Evolutionary conservation across 2,329 filamentous ascomycete genomes (phyloP).

Genomic region (Fusarium keratoplasticum): DNA sequence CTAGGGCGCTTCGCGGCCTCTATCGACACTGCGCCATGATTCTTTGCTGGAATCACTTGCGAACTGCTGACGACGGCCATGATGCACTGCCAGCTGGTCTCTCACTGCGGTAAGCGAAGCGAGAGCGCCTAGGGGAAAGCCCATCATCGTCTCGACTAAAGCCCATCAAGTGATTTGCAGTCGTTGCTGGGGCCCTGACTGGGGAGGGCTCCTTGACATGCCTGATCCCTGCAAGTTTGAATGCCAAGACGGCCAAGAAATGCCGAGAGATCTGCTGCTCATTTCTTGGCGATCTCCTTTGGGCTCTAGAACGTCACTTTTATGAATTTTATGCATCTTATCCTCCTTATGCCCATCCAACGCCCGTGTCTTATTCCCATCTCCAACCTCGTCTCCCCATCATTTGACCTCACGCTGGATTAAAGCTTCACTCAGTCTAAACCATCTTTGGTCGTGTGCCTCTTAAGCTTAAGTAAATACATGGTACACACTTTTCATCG

Average conservation of each 20-base stretch:
- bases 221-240: not conserved
- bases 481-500: not conserved
- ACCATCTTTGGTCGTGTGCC: not conserved
- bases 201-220: not conserved
- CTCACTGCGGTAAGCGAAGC: not conserved
- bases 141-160: not conserved
- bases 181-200: not conserved
- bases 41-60: not conserved
- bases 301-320: not conserved
- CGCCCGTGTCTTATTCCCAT: constrained; percentile 21
- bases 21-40: not conserved
- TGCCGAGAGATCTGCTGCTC: constrained; percentile 41
- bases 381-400: not conserved
- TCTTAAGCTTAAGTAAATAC: constrained; percentile 6
- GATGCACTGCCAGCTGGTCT: not conserved
- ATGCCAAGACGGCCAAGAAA: constrained; percentile 40
- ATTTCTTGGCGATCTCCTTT: constrained; percentile 33
- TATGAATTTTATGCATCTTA: constrained; percentile 26
- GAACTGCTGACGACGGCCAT: not conserved
- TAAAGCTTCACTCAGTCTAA: not conserved
- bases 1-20: not conserved
- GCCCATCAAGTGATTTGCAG: not conserved
- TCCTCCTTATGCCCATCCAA: constrained; percentile 11
- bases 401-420: not conserved
- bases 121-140: not conserved